Base-by-base conservation (phyloP, 805 yeast genomes). In the Tetrapisispora iriomotensis region DNA sequence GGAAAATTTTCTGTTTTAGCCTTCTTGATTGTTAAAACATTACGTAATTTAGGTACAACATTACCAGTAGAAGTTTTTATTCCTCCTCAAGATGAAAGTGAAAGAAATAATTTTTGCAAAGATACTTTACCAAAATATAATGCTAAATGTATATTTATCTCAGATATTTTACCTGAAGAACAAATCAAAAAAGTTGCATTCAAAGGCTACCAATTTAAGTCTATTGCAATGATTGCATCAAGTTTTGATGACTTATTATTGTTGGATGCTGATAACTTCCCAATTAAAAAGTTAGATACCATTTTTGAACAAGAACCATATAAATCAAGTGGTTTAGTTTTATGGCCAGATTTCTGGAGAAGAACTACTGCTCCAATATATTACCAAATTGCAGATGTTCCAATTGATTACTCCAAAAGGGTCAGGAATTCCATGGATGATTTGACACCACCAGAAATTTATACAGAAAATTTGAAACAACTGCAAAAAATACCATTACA, bases 331-430 rank as follows among this genome's bases (percentile, higher is more conserved):
- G 74, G 79, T 41, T 64, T 75, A 53, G 64, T 79, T 20, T 56
- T 78, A 26, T 85, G 94, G 90, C 94, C 94, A 2, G 95, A 85
- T 61, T 85, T 78, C 60, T 85, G 95, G 95, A 74, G 79, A 57
- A 70, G 95, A 47, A 78, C 88, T 12, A 82, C 90, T 0, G 75
- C 84, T 2, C 94, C 95, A 9, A 60, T 65, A 32, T 83, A 72
- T 53, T 85, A 81, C 60, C 71, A 74, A 25, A 77, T 85, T 47
- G 87, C 87, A 0, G 85, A 75, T 3, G 65, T 77, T 8, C 52
- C 65, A 34, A 65, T 77, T 2, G 70, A 72, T 23, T 51, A 52
- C 29, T 66, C 47, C 46, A 66, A 50, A 40, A 63, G 60, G n/a
- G 66, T 65, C 45, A 46, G 74, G 58, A 50, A 56, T 39, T 51